Base-by-base conservation (phyloP, 2,329 filamentous ascomycete species). In the Fusarium nelsonii region DNA sequence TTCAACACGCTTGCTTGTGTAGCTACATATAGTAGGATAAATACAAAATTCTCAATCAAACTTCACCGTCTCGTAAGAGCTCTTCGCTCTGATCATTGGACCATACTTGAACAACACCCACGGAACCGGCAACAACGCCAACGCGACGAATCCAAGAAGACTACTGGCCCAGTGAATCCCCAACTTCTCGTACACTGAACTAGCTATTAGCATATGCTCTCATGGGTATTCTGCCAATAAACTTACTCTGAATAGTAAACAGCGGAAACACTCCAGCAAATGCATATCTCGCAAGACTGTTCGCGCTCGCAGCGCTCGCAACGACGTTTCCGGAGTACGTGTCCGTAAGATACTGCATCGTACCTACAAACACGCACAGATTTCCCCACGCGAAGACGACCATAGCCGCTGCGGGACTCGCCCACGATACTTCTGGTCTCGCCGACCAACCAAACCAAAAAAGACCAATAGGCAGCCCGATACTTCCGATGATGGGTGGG, bases 391-490 rank as follows among this genome's bases (percentile, higher is more conserved):
- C 85, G 70, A 90, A 90, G 0, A 84, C 80, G 4, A 88, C 78
- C 9, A 87, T 84, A 6, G 85, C 84, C 0, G 84, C 75, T 0
- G 84, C 81, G 0, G 85, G 82, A 23, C 82, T 82, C 0, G 81
- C 83, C 85, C 86, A 89, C 5, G 82, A 81, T 2, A 84, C 73
- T 8, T 78, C 79, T 1, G 68, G 59, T 6, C 80, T 75, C 1
- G 85, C 83, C 2, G 84, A 83, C 88, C 88, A 90, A 1, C 82
- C 86, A 67, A 88, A 88, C 86, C 87, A 88, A 71, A 89, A 89
- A 11, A 90, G 73, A 0, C 83, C 83, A 1, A 85, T 52, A 1
- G 86, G 85, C 8, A 89, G 74, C 0, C 84, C 83, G 15, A 87
- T 43, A 61, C 85, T 85, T 2, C 87, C 87, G 10, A 88, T 76